Evolutionary conservation across 306 rosid species (phyloP).

Genomic region (Gynostemma pentaphyllum): DNA sequence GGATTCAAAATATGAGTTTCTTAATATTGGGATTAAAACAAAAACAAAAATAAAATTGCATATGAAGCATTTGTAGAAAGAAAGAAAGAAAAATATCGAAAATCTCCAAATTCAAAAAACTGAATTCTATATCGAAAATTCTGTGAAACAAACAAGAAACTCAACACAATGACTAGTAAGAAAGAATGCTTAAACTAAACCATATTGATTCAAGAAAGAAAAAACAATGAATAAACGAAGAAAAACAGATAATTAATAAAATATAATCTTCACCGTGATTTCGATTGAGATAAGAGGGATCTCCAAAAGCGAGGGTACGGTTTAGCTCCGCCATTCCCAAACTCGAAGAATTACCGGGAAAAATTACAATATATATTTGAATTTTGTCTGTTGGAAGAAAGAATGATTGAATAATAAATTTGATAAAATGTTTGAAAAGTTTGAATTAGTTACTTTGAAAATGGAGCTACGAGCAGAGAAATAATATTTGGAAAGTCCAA

Average conservation of each 20-base stretch:
- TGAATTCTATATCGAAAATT: background rate
- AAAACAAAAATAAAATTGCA: background rate
- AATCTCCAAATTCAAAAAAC: conserved; percentile 1
- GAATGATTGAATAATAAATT: too few species aligned
- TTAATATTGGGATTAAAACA: background rate
- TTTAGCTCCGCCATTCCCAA: background rate
- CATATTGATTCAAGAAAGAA: background rate
- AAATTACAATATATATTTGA: background rate
- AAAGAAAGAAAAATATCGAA: background rate
- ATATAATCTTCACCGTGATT: background rate
- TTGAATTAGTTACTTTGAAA: too few species aligned
- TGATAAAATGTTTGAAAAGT: too few species aligned
- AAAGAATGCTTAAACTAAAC: too few species aligned
- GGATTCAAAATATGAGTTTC: background rate
- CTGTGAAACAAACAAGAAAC: too few species aligned
- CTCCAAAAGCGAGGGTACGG: background rate
- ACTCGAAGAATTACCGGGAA: background rate
- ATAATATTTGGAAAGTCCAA: too few species aligned
- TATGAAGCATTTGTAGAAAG: background rate
- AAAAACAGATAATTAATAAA: too few species aligned
- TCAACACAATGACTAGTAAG: too few species aligned
- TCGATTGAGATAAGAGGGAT: background rate
- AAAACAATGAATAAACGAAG: background rate
- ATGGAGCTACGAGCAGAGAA: too few species aligned
- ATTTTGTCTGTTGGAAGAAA: too few species aligned